Percentiles rank a stretch among this genome's conserved stretches.
Evolutionary conservation across 2,329 filamentous ascomycete genomes (phyloP).

Genomic region (Taxawa tesnikishii): DNA sequence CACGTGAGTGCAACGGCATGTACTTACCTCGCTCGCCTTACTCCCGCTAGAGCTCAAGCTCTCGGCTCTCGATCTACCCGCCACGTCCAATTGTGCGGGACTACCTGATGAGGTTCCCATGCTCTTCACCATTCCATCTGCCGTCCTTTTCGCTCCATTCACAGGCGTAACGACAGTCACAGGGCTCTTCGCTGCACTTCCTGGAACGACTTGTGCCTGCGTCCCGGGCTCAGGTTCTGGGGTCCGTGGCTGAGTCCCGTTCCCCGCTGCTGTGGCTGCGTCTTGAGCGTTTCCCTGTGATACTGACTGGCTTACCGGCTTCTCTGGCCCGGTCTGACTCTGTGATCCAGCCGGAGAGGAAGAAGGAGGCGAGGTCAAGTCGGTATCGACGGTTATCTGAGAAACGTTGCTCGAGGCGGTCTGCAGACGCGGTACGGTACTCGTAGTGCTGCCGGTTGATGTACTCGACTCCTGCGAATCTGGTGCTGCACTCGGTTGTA

Average conservation of each 20-base stretch:
- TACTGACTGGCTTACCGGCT: not conserved
- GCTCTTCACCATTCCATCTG: conserved; percentile 62
- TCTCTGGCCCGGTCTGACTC: too few species aligned
- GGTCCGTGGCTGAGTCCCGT: not conserved
- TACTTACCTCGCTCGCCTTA: conserved; percentile 65
- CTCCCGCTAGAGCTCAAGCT: conserved; percentile 57
- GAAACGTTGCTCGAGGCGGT: not conserved
- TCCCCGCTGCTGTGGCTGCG: not conserved
- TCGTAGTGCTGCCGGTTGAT: not conserved
- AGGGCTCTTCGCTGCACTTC: conserved; percentile 23
- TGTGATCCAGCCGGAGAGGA: too few species aligned
- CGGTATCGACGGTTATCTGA: not conserved
- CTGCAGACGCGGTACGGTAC: not conserved
- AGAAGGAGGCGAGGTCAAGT: not conserved
- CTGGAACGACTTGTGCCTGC: not conserved
- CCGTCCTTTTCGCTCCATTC: conserved; percentile 59
- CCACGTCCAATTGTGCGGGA: conserved; percentile 18
- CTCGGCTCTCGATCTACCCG: conserved; percentile 56
- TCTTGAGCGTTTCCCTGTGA: not conserved
- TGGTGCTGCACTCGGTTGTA: not conserved
- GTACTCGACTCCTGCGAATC: not conserved
- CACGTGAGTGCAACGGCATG: conserved; percentile 4
- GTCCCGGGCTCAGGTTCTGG: not conserved
- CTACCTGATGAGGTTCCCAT: conserved; percentile 12
- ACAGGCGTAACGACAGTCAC: conserved; percentile 27